Base-by-base conservation (phyloP, 805 yeast species). In the Lipomyces anomalus region DNA sequence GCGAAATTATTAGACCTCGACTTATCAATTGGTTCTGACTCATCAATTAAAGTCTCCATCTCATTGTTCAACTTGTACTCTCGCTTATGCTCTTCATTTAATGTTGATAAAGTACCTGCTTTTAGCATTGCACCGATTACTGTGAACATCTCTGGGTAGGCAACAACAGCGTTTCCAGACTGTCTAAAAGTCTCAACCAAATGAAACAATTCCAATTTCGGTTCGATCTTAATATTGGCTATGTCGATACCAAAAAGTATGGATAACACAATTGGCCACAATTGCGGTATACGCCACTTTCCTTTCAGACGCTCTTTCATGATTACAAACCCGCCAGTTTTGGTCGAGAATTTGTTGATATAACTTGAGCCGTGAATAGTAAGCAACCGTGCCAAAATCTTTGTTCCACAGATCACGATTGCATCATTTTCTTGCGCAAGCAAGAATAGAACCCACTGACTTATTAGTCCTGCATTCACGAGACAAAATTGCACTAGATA, bases 401-500 rank as follows among this genome's bases (percentile, higher is more conserved):
- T 63, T n/a, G 71, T 46, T 0, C 66, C 60, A 6, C 57, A 50
- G 29, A 64, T 60, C n/a, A 60, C 66, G 17, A 56, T 72, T 38
- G 65, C 59, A 24, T 68, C 50, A 42, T 70, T 57, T 4, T 58
- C 55, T 47, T 69, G 69, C 42, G 75, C 64, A 9, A 83, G 58
- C 11, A 83, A 59, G 7, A 84, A 64, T 6, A 84, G 57, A 2
- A 76, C 66, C 83, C 89, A 80, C 57, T 35, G n/a, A n/a, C n/a
- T n/a, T n/a, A n/a, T n/a, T n/a, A n/a, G n/a, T n/a, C 21, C 22
- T 28, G 23, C 13, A 32, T n/a, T n/a, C n/a, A n/a, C n/a, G n/a
- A n/a, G n/a, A 26, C 11, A 26, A 26, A 26, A 26, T 26, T 26
- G 13, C 11, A 26, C 13, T 9, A 26, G 11, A 13, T 26, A 35